Evolutionary conservation across 2,329 filamentous ascomycete species (phyloP), one percentile per base, ranked within the genome.

Genomic region (Chaetomium olivaceum): DNA sequence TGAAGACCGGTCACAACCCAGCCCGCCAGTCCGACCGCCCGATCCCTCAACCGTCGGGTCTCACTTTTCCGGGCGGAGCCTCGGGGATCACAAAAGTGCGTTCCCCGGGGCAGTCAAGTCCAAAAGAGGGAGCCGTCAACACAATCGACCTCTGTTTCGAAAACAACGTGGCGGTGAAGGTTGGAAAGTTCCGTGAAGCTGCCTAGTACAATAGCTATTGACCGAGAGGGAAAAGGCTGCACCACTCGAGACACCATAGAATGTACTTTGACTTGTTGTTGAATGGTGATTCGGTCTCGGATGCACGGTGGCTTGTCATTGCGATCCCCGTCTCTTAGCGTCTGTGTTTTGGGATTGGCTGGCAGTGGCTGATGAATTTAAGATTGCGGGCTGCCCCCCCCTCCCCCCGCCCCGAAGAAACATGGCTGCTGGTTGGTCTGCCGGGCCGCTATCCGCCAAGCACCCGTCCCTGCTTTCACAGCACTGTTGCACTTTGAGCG

Each of bases 331-430:
- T 48, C 36, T 2, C 6, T 51, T 7, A 7, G 33, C 14, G 21
- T 25, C 4, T 25, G 25, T 27, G 12, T 7, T 7, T 25, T 51
- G 19, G 54, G 58, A 65, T 65, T 61, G 58, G 58, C 21, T 27
- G 39, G 29, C 23, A 48, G 39, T 4, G 31, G 62, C 51, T 50
- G 39, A 27, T 12, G 25, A 33, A 2, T 61, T 57, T 56, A 60
- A 64, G 57, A 64, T 64, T 61, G 57, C 57, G 43, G 62, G 29
- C 16, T 23, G 4, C 31, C 52, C 55, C 48, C 48, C 8, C 31
- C 39, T 55, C 48, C 33, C 31, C 48, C n/a, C n/a, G n/a, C n/a
- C 31, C 48, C 23, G n/a, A 19, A 33, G 50, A 50, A 29, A 39
- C 25, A 27, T 19, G 7, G 33, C 39, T 11, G 61, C 39, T 60